Conservation (phyloP, 2,329 filamentous ascomycete species). For the Fusarium burgessii region DNA sequence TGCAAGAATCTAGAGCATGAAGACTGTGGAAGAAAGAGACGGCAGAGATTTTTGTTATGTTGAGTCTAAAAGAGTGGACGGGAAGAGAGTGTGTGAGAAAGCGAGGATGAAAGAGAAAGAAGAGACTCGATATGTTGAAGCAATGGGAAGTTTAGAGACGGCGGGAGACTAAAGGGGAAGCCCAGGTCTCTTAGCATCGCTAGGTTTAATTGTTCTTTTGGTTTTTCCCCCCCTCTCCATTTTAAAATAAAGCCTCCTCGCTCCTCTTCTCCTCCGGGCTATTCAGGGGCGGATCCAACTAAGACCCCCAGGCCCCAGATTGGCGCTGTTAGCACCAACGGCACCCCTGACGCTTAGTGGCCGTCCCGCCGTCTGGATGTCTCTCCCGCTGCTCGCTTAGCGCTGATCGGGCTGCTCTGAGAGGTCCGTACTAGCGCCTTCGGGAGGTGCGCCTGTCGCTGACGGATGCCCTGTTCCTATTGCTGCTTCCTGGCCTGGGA, state of each 20-base stretch:
- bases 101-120: conserved; percentile 13
- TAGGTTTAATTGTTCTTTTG: conserved; percentile 48
- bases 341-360: conserved; percentile 44
- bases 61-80: conserved; percentile 26
- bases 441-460: conserved; percentile 34
- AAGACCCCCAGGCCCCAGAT: conserved; percentile 48
- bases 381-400: conserved; percentile 45
- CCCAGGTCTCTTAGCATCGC: conserved; percentile 34
- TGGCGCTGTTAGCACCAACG: conserved; percentile 46
- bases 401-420: conserved; percentile 46
- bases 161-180: conserved; percentile 41
- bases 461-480: conserved; percentile 1
- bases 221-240: conserved; percentile 37
- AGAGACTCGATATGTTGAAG: conserved; percentile 26
- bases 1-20: conserved; percentile 14
- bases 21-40: conserved; percentile 8
- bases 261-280: conserved; percentile 7
- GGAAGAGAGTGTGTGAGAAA: conserved; percentile 20
- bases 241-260: conserved; percentile 46
- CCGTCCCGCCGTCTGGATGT: conserved; percentile 44
- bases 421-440: conserved; percentile 41
- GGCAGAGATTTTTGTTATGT: not conserved
- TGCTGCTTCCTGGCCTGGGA: conserved; percentile 9
- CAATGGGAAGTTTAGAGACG: conserved; percentile 20
- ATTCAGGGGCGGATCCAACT: conserved; percentile 48